A percentile compares a stretch with the other conserved stretches of the same genome.
These are phyloP conservation scores for Teratosphaeria pseudoeucalypti DNA, from an alignment of 2,329 filamentous ascomycete species.

Conservation along the genomic window DNA sequence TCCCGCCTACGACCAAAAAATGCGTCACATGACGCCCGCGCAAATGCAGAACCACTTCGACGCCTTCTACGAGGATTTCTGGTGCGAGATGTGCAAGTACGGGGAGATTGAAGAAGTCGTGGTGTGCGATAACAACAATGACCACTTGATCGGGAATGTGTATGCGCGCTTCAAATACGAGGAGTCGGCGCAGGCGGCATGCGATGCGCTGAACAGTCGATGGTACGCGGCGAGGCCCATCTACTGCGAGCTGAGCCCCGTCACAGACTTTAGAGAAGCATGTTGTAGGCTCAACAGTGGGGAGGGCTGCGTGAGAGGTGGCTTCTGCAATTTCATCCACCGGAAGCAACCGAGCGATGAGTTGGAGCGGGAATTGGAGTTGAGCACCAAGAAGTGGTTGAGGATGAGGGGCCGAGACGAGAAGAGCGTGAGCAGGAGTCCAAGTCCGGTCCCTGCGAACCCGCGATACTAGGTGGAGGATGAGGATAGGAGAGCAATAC, in stretches of 20 bases:
- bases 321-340: conserved; percentile 99
- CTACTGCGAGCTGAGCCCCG: conserved; percentile 93
- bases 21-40: conserved; percentile 82
- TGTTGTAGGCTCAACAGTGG: conserved; percentile 91
- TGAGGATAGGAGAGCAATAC: neutral
- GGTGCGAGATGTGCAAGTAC: conserved; percentile 99
- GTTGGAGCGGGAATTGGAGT: conserved; percentile 74
- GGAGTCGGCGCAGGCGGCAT: conserved; percentile 85
- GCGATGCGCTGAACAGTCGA: conserved; percentile 83
- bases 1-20: conserved; percentile 68
- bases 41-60: conserved; percentile 99
- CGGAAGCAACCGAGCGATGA: conserved; percentile 87
- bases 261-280: conserved; percentile 96
- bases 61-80: conserved; percentile 99
- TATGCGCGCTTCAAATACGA: conserved; percentile 99
- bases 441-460: conserved; percentile 73
- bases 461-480: conserved; percentile 43
- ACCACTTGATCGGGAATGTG: conserved; percentile 97
- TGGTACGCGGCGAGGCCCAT: conserved; percentile 97
- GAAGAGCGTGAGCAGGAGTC: conserved; percentile 70
- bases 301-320: conserved; percentile 88
- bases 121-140: conserved; percentile 99
- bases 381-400: conserved; percentile 95
- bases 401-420: conserved; percentile 73
- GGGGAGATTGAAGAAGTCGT: conserved; percentile 96